Percentiles rank a stretch among this genome's conserved stretches.
Conservation (phyloP, 805 yeast species). For the Nakazawaea ishiwadae region DNA sequence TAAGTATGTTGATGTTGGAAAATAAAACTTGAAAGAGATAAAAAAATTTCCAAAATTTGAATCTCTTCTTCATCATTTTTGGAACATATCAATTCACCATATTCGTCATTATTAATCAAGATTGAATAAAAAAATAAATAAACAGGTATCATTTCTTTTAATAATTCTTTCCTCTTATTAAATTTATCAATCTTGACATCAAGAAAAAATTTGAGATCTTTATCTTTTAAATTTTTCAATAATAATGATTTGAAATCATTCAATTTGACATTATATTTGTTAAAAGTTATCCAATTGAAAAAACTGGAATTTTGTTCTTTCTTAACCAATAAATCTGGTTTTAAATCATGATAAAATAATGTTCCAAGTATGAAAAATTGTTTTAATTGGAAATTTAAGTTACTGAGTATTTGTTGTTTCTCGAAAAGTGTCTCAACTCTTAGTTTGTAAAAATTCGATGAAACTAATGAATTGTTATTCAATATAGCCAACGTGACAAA, state of each 20-base stretch:
- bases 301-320: constrained; percentile 19
- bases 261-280: constrained; percentile 19
- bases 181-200: constrained; percentile 1
- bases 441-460: constrained; percentile 5
- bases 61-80: constrained; percentile 3
- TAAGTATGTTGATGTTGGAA: constrained; percentile 31
- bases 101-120: constrained; percentile 3
- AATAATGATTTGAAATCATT: background rate
- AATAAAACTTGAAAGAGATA: constrained; percentile 31
- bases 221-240: background rate
- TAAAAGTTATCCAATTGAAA: constrained; percentile 28
- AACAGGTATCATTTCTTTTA: constrained; percentile 9
- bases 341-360: constrained; percentile 5
- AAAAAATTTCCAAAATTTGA: constrained; percentile 28
- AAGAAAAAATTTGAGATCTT: background rate
- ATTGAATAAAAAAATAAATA: constrained; percentile 7
- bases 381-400: constrained; percentile 9
- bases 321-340: constrained; percentile 10
- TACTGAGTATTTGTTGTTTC: constrained; percentile 4
- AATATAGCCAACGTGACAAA: constrained; percentile 8
- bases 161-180: background rate
- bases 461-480: constrained; percentile 6
- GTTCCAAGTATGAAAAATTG: constrained; percentile 7
- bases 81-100: constrained; percentile 1
- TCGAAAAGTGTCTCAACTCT: background rate